A percentile compares a stretch with the other conserved stretches of the same genome.
These are phyloP conservation scores for Sordaria brevicollis DNA, from an alignment of 495 filamentous ascomycete genomes.

Conservation along the genomic window DNA sequence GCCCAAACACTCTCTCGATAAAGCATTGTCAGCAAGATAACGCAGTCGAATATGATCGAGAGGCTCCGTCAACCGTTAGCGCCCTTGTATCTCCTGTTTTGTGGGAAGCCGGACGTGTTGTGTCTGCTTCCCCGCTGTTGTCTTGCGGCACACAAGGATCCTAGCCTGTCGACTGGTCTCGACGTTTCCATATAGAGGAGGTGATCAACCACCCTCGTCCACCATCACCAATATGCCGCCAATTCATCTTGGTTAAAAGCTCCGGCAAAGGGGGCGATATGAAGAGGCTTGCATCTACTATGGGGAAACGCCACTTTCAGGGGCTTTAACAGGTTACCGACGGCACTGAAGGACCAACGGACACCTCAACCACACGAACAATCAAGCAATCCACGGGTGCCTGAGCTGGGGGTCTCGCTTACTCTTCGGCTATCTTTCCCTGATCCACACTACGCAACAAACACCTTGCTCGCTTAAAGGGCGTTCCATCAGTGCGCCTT, in stretches of 20 bases:
- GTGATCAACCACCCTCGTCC: conserved; percentile 1
- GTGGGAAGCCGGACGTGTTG: conserved; percentile 1
- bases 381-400: neutral
- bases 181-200: neutral
- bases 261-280: neutral
- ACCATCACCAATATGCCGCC: neutral
- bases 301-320: neutral
- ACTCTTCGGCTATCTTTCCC: neutral
- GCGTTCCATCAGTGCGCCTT: neutral
- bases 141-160: conserved; percentile 2
- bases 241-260: neutral
- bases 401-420: neutral
- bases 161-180: neutral
- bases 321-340: neutral
- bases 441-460: neutral
- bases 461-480: neutral
- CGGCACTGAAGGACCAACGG: neutral
- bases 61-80: neutral
- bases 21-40: neutral
- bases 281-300: neutral
- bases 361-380: neutral
- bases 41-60: neutral
- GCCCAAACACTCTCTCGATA: neutral
- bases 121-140: conserved; percentile 9
- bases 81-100: neutral